Percentiles rank a stretch among this genome's conserved stretches.
These are phyloP conservation scores for Physcomitrium patens DNA, from an alignment of 225 moss, liverwort and hornwort genomes.

Conservation along the genomic window DNA sequence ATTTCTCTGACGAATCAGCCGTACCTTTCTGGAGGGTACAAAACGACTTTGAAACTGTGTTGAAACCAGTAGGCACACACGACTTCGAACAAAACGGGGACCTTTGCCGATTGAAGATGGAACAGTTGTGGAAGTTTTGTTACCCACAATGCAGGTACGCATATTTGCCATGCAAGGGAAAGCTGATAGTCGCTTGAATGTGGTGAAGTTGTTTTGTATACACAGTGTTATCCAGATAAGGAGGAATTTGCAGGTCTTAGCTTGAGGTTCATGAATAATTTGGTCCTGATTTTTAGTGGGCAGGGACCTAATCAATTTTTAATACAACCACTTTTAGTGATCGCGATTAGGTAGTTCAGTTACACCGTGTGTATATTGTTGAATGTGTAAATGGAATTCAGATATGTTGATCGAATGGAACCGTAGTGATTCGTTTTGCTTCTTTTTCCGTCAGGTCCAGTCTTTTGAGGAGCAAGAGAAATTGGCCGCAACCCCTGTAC, in stretches of 20 bases:
- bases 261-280: not conserved
- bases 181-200: not conserved
- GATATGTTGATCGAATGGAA: not conserved
- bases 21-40: no score
- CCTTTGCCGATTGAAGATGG: constrained; percentile 33
- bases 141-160: constrained; percentile 58
- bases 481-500: constrained; percentile 76
- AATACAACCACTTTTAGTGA: not conserved
- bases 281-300: not conserved
- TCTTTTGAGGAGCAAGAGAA: constrained; percentile 76
- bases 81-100: constrained; percentile 38
- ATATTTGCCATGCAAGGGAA: constrained; percentile 6
- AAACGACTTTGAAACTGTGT: constrained; percentile 23
- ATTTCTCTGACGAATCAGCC: no score
- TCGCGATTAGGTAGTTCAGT: not conserved
- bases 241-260: not conserved
- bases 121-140: constrained; percentile 43
- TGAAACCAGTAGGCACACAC: constrained; percentile 37
- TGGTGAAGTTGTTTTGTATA: not conserved
- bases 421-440: constrained; percentile 12
- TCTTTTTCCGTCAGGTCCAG: constrained; percentile 57
- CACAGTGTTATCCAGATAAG: constrained; percentile 1
- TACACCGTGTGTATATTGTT: not conserved
- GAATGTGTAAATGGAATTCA: constrained; percentile 4
- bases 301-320: not conserved